Percentiles rank a stretch among this genome's conserved stretches.
Conservation (phyloP, 169 alveolate genomes). For the Plasmodium chabaudi region DNA sequence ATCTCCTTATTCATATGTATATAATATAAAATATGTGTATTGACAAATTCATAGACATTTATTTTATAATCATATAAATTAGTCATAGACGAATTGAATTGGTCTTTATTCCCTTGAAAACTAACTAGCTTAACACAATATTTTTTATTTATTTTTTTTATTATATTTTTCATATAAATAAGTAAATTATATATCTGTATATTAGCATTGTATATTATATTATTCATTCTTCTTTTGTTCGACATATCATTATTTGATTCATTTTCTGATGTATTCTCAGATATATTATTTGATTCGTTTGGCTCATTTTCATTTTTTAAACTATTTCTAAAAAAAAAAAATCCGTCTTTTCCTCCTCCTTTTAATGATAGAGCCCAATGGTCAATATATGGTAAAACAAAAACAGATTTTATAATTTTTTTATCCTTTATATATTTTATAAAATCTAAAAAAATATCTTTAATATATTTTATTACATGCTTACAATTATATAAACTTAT, state of each 20-base stretch:
- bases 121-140: slow-evolving; percentile 60
- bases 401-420: slow-evolving; percentile 21
- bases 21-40: slow-evolving; percentile 31
- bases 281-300: neutral
- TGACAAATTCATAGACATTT: slow-evolving; percentile 24
- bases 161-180: slow-evolving; percentile 57
- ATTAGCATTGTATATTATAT: neutral
- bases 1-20: slow-evolving; percentile 35
- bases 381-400: slow-evolving; percentile 66
- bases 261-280: neutral
- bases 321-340: neutral
- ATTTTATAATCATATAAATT: slow-evolving; percentile 67
- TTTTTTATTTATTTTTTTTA: slow-evolving; percentile 21
- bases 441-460: slow-evolving; percentile 56
- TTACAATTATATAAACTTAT: slow-evolving; percentile 56
- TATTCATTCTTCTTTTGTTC: neutral
- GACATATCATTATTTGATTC: neutral
- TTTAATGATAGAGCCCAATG: slow-evolving; percentile 53
- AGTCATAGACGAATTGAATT: slow-evolving; percentile 22
- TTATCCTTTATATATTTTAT: slow-evolving; percentile 50
- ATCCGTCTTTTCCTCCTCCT: neutral
- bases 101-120: slow-evolving; percentile 27
- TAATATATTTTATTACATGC: slow-evolving; percentile 39
- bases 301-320: neutral
- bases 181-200: slow-evolving; percentile 70